phyloP scores from a whole-genome alignment of 192 early-diverging fungal species.

The Lobulomyces angularis region DNA sequence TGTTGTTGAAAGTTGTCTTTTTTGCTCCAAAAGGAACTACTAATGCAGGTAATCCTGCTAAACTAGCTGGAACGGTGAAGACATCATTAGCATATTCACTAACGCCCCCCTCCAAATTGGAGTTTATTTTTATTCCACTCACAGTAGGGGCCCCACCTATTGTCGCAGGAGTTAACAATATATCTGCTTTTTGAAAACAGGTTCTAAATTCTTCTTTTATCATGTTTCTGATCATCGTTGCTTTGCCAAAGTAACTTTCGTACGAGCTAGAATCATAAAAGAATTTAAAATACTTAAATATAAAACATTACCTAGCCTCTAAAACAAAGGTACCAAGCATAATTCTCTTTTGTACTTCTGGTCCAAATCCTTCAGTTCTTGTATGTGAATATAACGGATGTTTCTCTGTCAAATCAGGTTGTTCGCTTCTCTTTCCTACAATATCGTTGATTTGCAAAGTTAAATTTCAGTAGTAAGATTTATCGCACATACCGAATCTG shows the following conservation, averaged over 20 bases:
- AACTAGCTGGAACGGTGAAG: constrained; percentile 75
- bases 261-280: constrained; percentile 25
- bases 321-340: constrained; percentile 79
- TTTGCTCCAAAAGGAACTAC: constrained; percentile 11
- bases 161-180: constrained; percentile 67
- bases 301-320: constrained; percentile 44
- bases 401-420: constrained; percentile 7
- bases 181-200: constrained; percentile 59
- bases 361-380: constrained; percentile 60
- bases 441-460: neutral
- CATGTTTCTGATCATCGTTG: constrained; percentile 68
- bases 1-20: constrained; percentile 1
- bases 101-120: constrained; percentile 20
- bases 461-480: neutral
- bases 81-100: constrained; percentile 73
- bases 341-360: constrained; percentile 69
- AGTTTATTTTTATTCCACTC: constrained; percentile 4
- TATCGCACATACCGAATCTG: constrained; percentile 52
- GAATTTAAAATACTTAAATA: neutral
- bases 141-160: constrained; percentile 59
- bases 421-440: constrained; percentile 22
- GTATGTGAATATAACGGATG: constrained; percentile 44
- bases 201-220: constrained; percentile 69
- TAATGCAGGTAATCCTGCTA: constrained; percentile 57
- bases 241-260: constrained; percentile 59